A percentile compares a stretch with the other conserved stretches of the same genome.
Evolutionary conservation across 768 basidiomycete genomes (phyloP).

Genomic region (Pisolithus microcarpus): DNA sequence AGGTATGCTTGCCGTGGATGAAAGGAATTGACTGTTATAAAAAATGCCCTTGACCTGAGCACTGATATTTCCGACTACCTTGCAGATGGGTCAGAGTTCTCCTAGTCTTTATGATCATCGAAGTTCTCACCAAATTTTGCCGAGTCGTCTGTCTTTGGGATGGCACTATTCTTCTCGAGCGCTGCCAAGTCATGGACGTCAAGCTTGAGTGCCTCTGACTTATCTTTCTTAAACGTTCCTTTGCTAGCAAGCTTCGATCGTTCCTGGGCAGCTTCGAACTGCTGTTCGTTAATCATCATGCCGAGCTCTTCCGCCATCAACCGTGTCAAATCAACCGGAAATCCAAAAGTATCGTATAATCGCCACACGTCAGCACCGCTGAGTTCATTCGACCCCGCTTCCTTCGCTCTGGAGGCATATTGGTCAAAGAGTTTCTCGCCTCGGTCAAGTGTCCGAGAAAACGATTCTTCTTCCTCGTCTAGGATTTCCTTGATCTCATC

Average conservation of each 20-base stretch:
- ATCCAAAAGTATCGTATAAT: slow-evolving; percentile 96
- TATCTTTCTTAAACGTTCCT: slow-evolving; percentile 66
- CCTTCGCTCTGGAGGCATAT: slow-evolving; percentile 64
- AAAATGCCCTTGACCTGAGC: slow-evolving; percentile 81
- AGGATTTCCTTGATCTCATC: slow-evolving; percentile 90
- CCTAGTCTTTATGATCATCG: not conserved
- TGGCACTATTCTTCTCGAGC: slow-evolving; percentile 66
- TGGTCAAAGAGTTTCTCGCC: slow-evolving; percentile 94
- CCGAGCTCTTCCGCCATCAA: slow-evolving; percentile 96
- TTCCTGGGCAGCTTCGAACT: slow-evolving; percentile 85
- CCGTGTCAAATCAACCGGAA: slow-evolving; percentile 92
- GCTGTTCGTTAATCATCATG: slow-evolving; percentile 74
- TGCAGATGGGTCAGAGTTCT: slow-evolving; percentile 21
- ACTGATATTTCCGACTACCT: slow-evolving; percentile 68
- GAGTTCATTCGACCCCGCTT: slow-evolving; percentile 57
- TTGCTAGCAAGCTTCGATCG: slow-evolving; percentile 90
- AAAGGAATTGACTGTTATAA: slow-evolving; percentile 66
- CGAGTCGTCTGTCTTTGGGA: slow-evolving; percentile 91
- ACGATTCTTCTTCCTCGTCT: slow-evolving; percentile 96
- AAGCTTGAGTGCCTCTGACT: slow-evolving; percentile 68
- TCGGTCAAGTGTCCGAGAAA: slow-evolving; percentile 93
- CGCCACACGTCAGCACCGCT: slow-evolving; percentile 94
- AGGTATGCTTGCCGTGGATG: slow-evolving; percentile 60
- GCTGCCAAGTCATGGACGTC: slow-evolving; percentile 92
- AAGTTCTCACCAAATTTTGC: slow-evolving; percentile 74